Conservation (phyloP, 331 rosid genomes). For the Quercus lobata region DNA sequence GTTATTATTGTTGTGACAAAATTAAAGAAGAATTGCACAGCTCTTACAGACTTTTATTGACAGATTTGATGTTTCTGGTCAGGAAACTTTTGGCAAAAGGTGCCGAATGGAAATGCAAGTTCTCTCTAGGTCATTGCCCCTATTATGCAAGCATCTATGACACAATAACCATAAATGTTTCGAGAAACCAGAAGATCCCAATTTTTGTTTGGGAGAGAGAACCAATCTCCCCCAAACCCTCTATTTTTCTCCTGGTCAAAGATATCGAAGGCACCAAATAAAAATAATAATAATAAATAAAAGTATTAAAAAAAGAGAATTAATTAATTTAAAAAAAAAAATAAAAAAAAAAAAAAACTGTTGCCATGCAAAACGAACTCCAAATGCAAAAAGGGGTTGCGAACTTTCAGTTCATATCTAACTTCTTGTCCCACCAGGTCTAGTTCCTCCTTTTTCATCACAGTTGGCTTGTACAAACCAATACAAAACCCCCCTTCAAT, state of each 20-base stretch:
- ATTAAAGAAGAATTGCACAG: background rate
- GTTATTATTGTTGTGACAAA: background rate
- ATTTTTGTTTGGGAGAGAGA: slow-evolving; percentile 9
- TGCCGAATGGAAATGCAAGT: slow-evolving; percentile 19
- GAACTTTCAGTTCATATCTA: slow-evolving; percentile 66
- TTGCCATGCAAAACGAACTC: slow-evolving; percentile 47
- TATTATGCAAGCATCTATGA: slow-evolving; percentile 46
- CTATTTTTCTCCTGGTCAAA: slow-evolving; percentile 6
- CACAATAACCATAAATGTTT: slow-evolving; percentile 32
- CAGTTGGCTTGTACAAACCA: slow-evolving; percentile 18
- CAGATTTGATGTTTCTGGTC: background rate
- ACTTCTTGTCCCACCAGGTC: slow-evolving; percentile 48
- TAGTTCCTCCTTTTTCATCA: slow-evolving; percentile 16
- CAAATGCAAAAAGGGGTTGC: slow-evolving; percentile 35
- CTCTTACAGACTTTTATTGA: background rate
- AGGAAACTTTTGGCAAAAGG: slow-evolving; percentile 15
- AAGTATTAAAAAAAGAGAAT: background rate
- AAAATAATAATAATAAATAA: background rate
- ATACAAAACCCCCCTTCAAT: slow-evolving; percentile 20
- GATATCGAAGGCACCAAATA: background rate
- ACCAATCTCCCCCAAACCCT: background rate
- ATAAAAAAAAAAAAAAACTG: background rate
- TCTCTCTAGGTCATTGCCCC: slow-evolving; percentile 25
- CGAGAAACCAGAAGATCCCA: slow-evolving; percentile 37
- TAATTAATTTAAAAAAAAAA: background rate